Conservation (phyloP, 2,329 filamentous ascomycete genomes). For the Cryphonectria carpinicola region DNA sequence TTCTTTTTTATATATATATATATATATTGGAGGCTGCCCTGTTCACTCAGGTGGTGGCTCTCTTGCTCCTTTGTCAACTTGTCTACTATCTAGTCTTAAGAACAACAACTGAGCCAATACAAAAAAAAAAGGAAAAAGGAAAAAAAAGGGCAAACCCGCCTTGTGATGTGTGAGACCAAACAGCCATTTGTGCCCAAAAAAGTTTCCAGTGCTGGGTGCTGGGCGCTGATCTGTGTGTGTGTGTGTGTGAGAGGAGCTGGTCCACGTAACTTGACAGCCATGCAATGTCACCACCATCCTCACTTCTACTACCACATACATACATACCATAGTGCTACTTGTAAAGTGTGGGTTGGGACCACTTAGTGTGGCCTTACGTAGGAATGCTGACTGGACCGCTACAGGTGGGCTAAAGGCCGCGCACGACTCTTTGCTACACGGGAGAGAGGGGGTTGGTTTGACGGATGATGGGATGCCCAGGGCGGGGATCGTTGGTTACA, state of each 20-base stretch:
- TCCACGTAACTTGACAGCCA: conserved; percentile 1
- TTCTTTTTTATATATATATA: background rate
- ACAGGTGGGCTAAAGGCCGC: background rate
- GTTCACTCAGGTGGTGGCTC: conserved; percentile 42
- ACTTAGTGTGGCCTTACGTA: background rate
- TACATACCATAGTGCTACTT: background rate
- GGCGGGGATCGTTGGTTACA: background rate
- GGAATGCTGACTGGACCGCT: background rate
- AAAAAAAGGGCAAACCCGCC: background rate
- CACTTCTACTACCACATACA: no score
- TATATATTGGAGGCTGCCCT: conserved; percentile 38
- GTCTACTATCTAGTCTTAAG: conserved; percentile 49
- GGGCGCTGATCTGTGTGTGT: background rate
- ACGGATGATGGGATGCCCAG: background rate
- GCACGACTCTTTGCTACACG: background rate
- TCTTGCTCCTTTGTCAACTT: conserved; percentile 40
- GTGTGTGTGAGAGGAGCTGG: background rate
- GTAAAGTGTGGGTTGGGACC: background rate
- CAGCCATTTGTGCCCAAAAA: background rate
- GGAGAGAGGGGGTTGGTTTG: no score
- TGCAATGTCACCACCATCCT: conserved; percentile 14
- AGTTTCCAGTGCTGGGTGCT: no score
- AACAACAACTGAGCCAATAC: conserved; percentile 32
- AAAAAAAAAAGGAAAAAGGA: conserved; percentile 20
- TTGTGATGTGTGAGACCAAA: background rate